Evolutionary conservation across 2,329 filamentous ascomycete genomes (phyloP), one percentile per base, ranked within the genome.

Genomic region (Exophiala calicioides): DNA sequence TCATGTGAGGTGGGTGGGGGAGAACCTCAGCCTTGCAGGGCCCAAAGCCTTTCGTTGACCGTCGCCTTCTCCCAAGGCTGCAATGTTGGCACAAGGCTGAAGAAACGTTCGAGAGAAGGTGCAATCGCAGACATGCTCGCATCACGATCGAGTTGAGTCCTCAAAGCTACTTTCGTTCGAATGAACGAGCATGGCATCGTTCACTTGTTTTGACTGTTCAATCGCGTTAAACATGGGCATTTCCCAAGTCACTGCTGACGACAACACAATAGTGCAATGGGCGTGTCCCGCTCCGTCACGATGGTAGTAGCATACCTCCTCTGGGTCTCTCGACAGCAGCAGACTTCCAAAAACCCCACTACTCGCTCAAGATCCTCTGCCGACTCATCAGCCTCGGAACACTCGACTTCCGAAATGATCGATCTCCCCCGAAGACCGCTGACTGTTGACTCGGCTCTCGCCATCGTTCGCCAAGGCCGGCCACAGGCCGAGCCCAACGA

Each of bases 261-360:
- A 52, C 34, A 54, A 48, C 50, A 39, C 7, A 75, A 79, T 70
- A 95, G 93, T 76, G 91, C 90, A 16, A 95, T 95, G 83, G 93
- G 93, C 42, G 95, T 94, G 70, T 96, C 90, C 24, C 87, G 93
- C 49, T 97, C 91, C 36, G 87, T 91, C 57, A 85, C 89, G 23
- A 81, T 88, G 56, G 79, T 88, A 44, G 79, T 94, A 47, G 91
- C 93, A 52, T 97, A 90, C 68, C 75, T 97, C 39, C 85, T 97
- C 66, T 75, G 78, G 78, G 24, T 35, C 35, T 56, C 57, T 10
- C 43, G 54, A 21, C 58, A 56, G 42, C 44, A 45, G 16, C 32
- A 26, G 5, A 39, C 35, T 9, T 38, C 16, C 35, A 30, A 16
- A 23, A 20, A 20, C 45, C 41, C 19, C 19, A 34, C 4, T 15